phyloP scores from a whole-genome alignment of 202 grass and related monocot genomes.

The Schoenoplectus tabernaemontani region DNA sequence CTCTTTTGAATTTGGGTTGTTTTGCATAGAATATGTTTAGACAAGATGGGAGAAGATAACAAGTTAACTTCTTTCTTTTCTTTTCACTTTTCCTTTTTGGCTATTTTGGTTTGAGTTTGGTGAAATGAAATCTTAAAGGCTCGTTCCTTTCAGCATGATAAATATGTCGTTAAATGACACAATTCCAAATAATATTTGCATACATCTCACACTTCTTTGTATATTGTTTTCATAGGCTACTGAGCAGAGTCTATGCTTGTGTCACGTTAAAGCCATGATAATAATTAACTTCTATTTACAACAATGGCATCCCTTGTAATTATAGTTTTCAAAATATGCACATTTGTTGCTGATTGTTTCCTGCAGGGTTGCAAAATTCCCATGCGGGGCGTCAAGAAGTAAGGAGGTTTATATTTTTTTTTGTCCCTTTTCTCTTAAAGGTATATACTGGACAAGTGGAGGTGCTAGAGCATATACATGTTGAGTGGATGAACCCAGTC shows the following conservation, averaged over 20 bases:
- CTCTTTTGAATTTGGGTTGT: neutral
- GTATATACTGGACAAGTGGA: slow-evolving; percentile 72
- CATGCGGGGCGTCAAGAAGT: neutral
- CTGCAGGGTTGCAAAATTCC: neutral
- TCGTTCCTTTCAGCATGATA: neutral
- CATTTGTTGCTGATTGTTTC: neutral
- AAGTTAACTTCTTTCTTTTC: neutral
- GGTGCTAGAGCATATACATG: slow-evolving; percentile 54
- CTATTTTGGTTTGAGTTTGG: neutral
- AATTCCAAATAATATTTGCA: neutral
- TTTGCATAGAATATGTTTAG: neutral
- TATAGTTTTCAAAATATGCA: neutral
- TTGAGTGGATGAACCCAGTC: slow-evolving; percentile 55
- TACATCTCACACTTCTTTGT: neutral
- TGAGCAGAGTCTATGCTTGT: neutral
- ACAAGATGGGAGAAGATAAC: neutral
- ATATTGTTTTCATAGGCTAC: neutral
- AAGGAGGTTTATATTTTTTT: neutral
- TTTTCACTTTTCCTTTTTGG: neutral
- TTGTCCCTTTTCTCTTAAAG: neutral
- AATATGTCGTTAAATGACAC: neutral
- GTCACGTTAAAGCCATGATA: neutral
- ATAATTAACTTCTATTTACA: neutral
- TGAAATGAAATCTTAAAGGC: no score
- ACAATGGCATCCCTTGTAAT: neutral